Evolutionary conservation across 148 eudicot genomes (phyloP).

Genomic region (Heliamphora exappendiculata): DNA sequence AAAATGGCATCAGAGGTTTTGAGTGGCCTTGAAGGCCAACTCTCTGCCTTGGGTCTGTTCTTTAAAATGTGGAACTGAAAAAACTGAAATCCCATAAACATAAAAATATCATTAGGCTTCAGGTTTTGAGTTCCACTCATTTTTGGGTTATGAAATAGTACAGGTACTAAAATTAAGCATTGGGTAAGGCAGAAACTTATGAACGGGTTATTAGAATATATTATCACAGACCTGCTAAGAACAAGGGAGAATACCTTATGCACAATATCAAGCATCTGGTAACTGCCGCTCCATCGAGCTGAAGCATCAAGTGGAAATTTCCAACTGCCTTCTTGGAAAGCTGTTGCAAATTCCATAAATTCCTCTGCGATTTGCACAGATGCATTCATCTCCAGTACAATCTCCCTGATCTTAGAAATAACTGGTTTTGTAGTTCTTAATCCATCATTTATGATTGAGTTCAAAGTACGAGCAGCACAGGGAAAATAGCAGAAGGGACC

Average conservation of each 20-base stretch:
- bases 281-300: conserved; percentile 80
- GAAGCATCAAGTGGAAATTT: conserved; percentile 74
- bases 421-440: conserved; percentile 51
- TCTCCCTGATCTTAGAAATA: conserved; percentile 64
- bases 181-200: neutral
- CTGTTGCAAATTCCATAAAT: conserved; percentile 45
- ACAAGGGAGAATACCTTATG: conserved; percentile 44
- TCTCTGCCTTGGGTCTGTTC: too few species aligned
- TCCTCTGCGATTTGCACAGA: conserved; percentile 58
- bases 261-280: conserved; percentile 77
- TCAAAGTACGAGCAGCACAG: conserved; percentile 71
- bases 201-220: neutral
- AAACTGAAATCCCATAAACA: neutral
- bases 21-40: too few species aligned
- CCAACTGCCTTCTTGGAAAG: conserved; percentile 75
- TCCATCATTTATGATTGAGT: conserved; percentile 64
- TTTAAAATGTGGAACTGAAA: neutral
- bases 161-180: neutral
- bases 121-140: neutral
- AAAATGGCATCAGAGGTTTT: too few species aligned
- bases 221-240: neutral
- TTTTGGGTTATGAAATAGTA: neutral
- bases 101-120: neutral
- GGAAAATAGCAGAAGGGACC: conserved; percentile 70
- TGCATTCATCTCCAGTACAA: conserved; percentile 63